Base-by-base conservation (phyloP, 139 green algal species). In the Closterium sp. region DNA sequence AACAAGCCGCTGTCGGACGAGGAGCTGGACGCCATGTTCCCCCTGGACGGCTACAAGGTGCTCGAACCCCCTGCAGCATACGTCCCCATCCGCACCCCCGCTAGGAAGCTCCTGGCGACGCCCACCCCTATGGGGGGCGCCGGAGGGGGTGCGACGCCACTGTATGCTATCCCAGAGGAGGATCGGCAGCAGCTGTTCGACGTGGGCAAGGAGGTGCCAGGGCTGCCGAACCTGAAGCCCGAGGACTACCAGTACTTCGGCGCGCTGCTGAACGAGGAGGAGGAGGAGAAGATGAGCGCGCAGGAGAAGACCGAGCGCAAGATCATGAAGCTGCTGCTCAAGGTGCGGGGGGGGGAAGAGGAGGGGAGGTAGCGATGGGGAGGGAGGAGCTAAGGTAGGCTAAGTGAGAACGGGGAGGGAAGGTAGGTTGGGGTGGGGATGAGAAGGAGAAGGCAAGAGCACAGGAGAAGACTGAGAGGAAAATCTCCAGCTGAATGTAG, bases 271-370 rank as follows among this genome's bases (percentile, higher is more conserved):
- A 76, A 97, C 89, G 95, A 98, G 84, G 96, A 98, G 43, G 97
- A 99, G 66, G 98, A 98, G 88, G 96, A 97, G 34, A 96, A 97
- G 95, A 94, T 99, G 95, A 96, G 88, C 33, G 93, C 96, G 7
- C 97, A 99, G 95, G 98, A 99, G 94, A 95, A 95, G 86, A 99
- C 98, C 92, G 97, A 99, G 95, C 96, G 98, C 88, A 98, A 98
- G 94, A 99, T 99, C 95, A 98, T 99, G 96, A 99, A 98, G 95
- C 94, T 99, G 93, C 96, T 99, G 94, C 96, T 99, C 86, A 99
- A 99, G 96, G 95, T 96, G 32, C 30, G 81, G 36, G 36, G 36
- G 6, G 36, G 36, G 36, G 36, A 55, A 6, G 36, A 55, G 36
- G 6, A 55, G 36, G 36, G 36, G 6, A 55, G 36, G 36, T 4